These are phyloP conservation scores for Lanmaoa rubissima DNA, from an alignment of 768 basidiomycete species.

Conservation along the genomic window DNA sequence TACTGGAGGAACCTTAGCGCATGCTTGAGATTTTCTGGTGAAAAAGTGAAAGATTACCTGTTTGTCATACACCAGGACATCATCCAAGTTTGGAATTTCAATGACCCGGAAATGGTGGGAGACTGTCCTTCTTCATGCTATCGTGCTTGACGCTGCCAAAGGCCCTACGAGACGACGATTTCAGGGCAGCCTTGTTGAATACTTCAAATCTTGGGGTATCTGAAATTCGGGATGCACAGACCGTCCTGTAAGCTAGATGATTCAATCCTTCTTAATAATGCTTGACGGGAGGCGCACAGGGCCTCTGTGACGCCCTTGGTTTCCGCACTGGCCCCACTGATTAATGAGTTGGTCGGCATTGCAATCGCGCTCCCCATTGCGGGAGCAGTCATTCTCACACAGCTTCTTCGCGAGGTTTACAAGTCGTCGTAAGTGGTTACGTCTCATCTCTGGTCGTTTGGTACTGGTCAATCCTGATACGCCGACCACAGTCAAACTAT, in stretches of 20 bases:
- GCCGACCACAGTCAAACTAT: not conserved
- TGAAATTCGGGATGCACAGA: no score
- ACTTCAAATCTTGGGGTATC: not conserved
- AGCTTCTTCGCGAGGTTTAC: not conserved
- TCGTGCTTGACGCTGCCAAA: not conserved
- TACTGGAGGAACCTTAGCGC: not conserved
- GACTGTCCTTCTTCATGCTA: no score
- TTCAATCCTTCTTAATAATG: not conserved
- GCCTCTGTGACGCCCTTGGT: not conserved
- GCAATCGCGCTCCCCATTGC: not conserved
- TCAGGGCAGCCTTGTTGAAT: not conserved
- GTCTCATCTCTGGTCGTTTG: not conserved
- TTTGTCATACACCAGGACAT: not conserved
- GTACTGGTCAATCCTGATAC: not conserved
- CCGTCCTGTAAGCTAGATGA: not conserved
- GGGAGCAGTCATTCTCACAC: not conserved
- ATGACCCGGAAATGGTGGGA: not conserved
- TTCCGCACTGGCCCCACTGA: not conserved
- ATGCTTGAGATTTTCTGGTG: not conserved
- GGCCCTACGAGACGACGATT: not conserved
- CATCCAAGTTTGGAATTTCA: not conserved
- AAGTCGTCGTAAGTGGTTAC: not conserved
- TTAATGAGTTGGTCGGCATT: not conserved
- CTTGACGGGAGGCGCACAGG: not conserved
- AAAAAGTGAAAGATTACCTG: not conserved